Evolutionary conservation across 2,329 filamentous ascomycete species (phyloP).

Genomic region (Claviceps monticola): DNA sequence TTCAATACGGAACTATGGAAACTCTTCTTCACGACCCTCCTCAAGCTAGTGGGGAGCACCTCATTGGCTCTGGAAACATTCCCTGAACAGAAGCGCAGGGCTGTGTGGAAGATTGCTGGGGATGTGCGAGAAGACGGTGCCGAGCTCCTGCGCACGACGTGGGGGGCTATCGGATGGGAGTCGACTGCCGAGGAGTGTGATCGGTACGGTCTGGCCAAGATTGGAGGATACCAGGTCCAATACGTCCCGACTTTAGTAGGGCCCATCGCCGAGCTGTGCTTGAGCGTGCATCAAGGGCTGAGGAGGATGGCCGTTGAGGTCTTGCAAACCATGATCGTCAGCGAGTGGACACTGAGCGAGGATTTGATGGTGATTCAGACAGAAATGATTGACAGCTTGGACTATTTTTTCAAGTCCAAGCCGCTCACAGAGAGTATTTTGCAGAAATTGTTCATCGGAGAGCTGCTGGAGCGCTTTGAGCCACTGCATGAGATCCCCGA

Average conservation of each 20-base stretch:
- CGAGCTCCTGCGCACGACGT: slow-evolving; percentile 68
- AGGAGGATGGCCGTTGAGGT: slow-evolving; percentile 85
- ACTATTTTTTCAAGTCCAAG: slow-evolving; percentile 80
- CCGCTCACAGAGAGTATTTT: slow-evolving; percentile 75
- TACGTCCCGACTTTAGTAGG: slow-evolving; percentile 88
- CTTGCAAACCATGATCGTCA: slow-evolving; percentile 93
- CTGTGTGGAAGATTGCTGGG: slow-evolving; percentile 97
- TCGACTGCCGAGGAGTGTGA: slow-evolving; percentile 64
- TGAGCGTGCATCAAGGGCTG: slow-evolving; percentile 88
- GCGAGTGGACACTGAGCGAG: slow-evolving; percentile 92
- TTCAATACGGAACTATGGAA: slow-evolving; percentile 95
- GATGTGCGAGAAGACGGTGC: slow-evolving; percentile 89
- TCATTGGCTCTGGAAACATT: slow-evolving; percentile 88
- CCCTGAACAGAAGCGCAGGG: slow-evolving; percentile 87
- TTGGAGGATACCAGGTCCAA: slow-evolving; percentile 96
- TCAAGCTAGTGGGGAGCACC: slow-evolving; percentile 80
- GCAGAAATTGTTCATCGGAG: slow-evolving; percentile 83
- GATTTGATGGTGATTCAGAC: slow-evolving; percentile 85
- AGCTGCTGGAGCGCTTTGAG: slow-evolving; percentile 71
- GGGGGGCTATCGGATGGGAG: slow-evolving; percentile 97
- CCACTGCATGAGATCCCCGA: slow-evolving; percentile 50
- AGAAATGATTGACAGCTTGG: slow-evolving; percentile 90
- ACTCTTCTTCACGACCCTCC: slow-evolving; percentile 74
- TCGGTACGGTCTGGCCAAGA: slow-evolving; percentile 64
- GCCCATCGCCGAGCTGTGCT: slow-evolving; percentile 82